Evolutionary conservation across 1,284 basidiomycete genomes (phyloP), one percentile per base, ranked within the genome.

Genomic region (Uromyces viciae-fabae): DNA sequence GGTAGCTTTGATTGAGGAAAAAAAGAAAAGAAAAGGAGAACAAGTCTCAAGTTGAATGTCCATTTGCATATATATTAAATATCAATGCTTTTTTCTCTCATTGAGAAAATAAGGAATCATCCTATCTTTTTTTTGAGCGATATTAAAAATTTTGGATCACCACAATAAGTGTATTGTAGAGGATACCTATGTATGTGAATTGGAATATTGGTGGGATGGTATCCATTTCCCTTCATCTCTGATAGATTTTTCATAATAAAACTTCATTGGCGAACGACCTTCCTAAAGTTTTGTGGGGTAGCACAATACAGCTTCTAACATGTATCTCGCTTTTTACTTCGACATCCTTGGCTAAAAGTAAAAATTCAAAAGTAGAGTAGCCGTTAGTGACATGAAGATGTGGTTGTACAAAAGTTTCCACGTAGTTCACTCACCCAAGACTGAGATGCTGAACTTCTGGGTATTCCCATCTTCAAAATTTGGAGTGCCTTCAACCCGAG

Each of bases 231-330:
- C n/a, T n/a, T n/a, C n/a, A n/a, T 49, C 22, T 49, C 46, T 11
- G 22, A 49, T 11, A 49, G 11, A 22, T 15, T 43, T 52, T 78
- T 79, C 85, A 88, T 25, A 89, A 86, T 33, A 89, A 83, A 31
- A 89, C 88, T 83, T 88, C 87, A 83, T 88, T 87, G 74, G 86
- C 85, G 33, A 86, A 86, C 82, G 84, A 87, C 81, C 85, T 86
- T 54, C 82, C 83, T 28, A 89, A 84, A 3, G 86, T 84, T 86
- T 89, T 89, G 85, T 87, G 84, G 4, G 88, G 88, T 19, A 89
- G 84, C 33, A 89, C 88, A 82, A 88, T 88, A 83, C 88, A 88
- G 82, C 86, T 87, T 66, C n/a, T 15, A 25, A 75, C n/a, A 28
- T 60, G 72, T 17, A 81, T 71, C 49, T 81, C 78, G 38, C 69